Base-by-base conservation (phyloP, 2,329 filamentous ascomycete genomes). In the Aphanoascus verrucosus region DNA sequence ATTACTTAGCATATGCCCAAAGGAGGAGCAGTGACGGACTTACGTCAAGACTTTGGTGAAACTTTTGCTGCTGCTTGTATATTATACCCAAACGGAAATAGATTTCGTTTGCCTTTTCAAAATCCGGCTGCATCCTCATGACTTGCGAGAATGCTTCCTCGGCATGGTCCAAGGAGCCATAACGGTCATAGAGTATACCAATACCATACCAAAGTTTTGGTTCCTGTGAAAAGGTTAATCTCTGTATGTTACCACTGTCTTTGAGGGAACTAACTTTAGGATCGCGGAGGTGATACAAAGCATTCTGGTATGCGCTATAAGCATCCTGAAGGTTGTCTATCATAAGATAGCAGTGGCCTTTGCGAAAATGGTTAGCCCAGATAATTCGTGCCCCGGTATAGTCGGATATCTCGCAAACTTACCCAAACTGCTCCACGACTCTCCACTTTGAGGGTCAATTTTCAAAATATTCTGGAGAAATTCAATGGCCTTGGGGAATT, bases 71-170 rank as follows among this genome's bases (percentile, higher is more conserved):
- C 65, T 97, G 91, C 69, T 98, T 98, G 76, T 97, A 97, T 60
- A 98, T 97, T 74, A 98, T 98, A n/a, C 93, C 93, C 7, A 98
- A 79, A 28, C 93, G 83, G 72, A 98, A 98, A 70, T 97, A 98
- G 52, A 98, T 97, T 69, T 98, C 93, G 65, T 97, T 97, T 54
- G 91, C 90, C 77, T 98, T 98, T 65, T 98, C 93, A 62, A 97
- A 97, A 62, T 89, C 85, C 3, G 91, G 93, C 64, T 95, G 86
- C 85, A 98, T 97, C 61, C 88, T 85, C 93, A 98, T 97, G 58
- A 98, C 93, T 66, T 97, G 88, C 1, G 91, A 96, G 67, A 97
- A 97, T 4, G 93, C 93, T 67, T 97, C 93, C 69, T 97, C 93
- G 60, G 93, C 93, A 68, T 97, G 94, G 64, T 98, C 93, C 45